Conservation (phyloP, 164 flowering plant genomes). For the Annona squamosa region DNA sequence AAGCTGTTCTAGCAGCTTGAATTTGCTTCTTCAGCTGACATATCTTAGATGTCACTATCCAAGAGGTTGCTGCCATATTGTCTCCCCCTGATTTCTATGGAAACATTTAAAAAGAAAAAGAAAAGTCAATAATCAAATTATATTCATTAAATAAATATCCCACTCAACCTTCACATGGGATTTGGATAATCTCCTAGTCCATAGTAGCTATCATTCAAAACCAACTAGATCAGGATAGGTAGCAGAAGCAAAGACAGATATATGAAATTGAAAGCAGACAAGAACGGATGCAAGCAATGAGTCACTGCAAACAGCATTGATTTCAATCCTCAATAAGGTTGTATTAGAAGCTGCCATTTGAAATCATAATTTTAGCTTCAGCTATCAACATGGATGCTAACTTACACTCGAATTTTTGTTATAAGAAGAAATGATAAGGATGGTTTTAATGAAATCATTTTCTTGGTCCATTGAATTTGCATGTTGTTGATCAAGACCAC, state of each 20-base stretch:
- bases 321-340: background rate
- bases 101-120: background rate
- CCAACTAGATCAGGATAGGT: background rate
- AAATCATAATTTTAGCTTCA: background rate
- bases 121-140: background rate
- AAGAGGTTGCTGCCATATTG: slow-evolving; percentile 26
- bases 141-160: background rate
- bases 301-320: background rate
- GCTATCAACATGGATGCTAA: background rate
- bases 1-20: slow-evolving; percentile 48
- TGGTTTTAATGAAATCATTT: background rate
- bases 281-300: background rate
- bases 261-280: too few relatives aligned
- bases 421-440: too few relatives aligned
- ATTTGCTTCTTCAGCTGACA: slow-evolving; percentile 56
- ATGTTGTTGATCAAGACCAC: too few relatives aligned
- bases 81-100: slow-evolving; percentile 21
- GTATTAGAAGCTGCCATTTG: background rate
- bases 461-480: background rate
- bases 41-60: slow-evolving; percentile 29
- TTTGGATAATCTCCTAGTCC: background rate
- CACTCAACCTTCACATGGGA: background rate
- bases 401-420: too few relatives aligned
- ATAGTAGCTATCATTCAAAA: background rate
- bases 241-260: background rate